Evolutionary conservation across 768 basidiomycete genomes (phyloP).

Genomic region (Collybiopsis confluens): DNA sequence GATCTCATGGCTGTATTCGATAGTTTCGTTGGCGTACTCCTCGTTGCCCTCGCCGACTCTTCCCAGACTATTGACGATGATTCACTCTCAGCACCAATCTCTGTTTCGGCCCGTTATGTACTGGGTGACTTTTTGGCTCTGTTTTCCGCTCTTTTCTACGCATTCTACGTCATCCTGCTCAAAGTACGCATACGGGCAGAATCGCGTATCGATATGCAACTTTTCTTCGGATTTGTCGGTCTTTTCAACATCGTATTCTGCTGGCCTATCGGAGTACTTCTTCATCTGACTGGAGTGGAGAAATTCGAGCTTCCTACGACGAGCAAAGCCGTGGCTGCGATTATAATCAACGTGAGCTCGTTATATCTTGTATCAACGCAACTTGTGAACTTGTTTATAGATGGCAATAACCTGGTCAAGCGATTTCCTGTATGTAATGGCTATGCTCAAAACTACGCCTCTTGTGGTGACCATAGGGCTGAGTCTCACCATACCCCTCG

Average conservation of each 20-base stretch:
- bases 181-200: constrained; percentile 83
- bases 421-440: constrained; percentile 82
- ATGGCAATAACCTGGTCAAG: constrained; percentile 81
- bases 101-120: constrained; percentile 17
- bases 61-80: constrained; percentile 20
- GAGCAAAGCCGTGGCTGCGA: constrained; percentile 39
- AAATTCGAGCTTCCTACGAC: constrained; percentile 66
- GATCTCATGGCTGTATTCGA: background rate
- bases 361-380: constrained; percentile 4
- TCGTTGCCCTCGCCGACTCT: constrained; percentile 89
- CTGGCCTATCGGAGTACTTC: constrained; percentile 74
- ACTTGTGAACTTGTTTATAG: too few relatives aligned
- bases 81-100: constrained; percentile 28
- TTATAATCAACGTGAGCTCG: constrained; percentile 52
- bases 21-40: constrained; percentile 77
- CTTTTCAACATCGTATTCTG: constrained; percentile 73
- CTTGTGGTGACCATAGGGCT: constrained; percentile 90
- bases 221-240: constrained; percentile 94
- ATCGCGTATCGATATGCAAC: constrained; percentile 85
- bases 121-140: constrained; percentile 80
- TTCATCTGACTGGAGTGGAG: constrained; percentile 74
- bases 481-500: constrained; percentile 89
- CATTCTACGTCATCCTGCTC: constrained; percentile 82
- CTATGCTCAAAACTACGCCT: constrained; percentile 97
- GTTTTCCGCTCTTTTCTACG: constrained; percentile 84